Evolutionary conservation across 176 grass and related monocot genomes (phyloP).

Genomic region (Zea luxurians): DNA sequence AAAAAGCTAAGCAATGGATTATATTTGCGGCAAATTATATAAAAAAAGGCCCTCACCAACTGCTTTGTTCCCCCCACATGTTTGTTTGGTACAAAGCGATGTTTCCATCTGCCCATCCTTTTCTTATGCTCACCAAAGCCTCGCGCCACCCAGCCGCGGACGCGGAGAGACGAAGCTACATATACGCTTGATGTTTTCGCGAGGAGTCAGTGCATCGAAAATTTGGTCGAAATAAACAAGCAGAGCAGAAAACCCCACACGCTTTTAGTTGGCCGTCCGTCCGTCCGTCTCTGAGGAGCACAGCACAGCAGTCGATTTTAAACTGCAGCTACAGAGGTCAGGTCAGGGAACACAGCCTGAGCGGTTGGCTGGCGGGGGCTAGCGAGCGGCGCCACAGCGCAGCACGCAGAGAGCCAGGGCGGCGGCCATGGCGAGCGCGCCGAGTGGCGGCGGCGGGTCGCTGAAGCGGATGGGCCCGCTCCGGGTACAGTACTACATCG

Average conservation of each 20-base stretch:
- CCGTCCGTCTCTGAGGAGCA: no score
- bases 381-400: neutral
- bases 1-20: neutral
- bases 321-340: no score
- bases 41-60: neutral
- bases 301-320: no score
- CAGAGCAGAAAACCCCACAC: no score
- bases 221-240: no score
- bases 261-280: no score
- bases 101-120: neutral
- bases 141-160: no score
- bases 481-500: conserved; percentile 56
- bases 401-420: neutral
- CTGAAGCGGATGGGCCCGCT: conserved; percentile 38
- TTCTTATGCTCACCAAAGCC: neutral
- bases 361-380: neutral
- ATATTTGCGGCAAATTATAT: neutral
- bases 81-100: conserved; percentile 1
- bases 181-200: no score
- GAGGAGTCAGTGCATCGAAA: no score
- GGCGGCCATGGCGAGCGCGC: conserved; percentile 38
- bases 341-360: no score
- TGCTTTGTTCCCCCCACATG: neutral
- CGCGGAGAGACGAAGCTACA: no score
- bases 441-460: conserved; percentile 22